Conservation (phyloP, 2,329 filamentous ascomycete genomes). For the Thielaviopsis punctulata region DNA sequence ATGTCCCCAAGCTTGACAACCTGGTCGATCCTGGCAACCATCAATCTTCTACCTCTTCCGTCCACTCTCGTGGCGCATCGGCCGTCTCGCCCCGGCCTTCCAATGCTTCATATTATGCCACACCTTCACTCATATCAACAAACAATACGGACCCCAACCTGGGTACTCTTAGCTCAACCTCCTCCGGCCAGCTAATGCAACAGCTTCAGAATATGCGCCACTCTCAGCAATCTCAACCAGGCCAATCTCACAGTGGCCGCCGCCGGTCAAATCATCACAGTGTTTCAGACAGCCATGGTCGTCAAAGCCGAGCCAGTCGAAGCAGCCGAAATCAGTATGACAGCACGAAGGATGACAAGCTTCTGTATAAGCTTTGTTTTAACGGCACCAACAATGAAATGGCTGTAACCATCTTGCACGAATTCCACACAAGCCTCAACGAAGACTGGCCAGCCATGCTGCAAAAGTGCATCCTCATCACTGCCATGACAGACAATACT, state of each 20-base stretch:
- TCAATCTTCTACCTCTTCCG: background rate
- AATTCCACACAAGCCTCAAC: background rate
- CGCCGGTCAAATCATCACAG: background rate
- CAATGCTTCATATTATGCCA: background rate
- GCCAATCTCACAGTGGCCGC: background rate
- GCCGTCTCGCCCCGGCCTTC: background rate
- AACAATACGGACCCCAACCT: background rate
- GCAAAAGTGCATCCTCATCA: constrained; percentile 2
- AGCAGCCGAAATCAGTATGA: constrained; percentile 2
- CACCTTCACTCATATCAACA: background rate
- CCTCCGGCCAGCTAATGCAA: background rate
- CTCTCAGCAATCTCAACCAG: background rate
- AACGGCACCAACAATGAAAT: constrained; percentile 12
- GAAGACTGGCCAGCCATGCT: background rate
- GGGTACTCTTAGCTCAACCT: background rate
- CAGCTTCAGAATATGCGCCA: background rate
- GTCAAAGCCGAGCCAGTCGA: constrained; percentile 3
- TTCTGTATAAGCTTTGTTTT: constrained; percentile 11
- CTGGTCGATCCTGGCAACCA: background rate
- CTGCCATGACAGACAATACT: constrained; percentile 6
- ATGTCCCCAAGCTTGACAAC: background rate
- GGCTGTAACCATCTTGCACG: constrained; percentile 9
- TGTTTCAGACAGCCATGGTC: background rate
- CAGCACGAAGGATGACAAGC: background rate
- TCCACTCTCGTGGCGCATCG: background rate